Evolutionary conservation across 2,329 filamentous ascomycete species (phyloP), one percentile per base, ranked within the genome.

Genomic region (Chaetomium globosum): DNA sequence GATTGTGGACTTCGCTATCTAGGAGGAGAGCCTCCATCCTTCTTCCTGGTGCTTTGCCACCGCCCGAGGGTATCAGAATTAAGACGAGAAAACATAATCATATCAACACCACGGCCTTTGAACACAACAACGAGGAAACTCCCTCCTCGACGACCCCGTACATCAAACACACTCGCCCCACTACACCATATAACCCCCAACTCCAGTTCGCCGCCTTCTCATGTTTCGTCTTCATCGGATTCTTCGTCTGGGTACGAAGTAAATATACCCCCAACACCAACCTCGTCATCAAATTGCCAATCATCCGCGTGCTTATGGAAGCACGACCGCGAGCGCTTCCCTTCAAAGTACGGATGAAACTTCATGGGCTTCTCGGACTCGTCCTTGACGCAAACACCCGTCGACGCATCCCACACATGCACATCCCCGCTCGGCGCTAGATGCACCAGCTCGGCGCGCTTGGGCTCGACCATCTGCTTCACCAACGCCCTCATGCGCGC

Each of bases 371-470:
- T 46, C 59, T 67, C 65, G 5, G 46, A 64, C 39, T 3, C 6
- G 19, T 68, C 60, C 23, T 60, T 39, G 21, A 57, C 62, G 51
- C 69, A 71, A 7, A 13, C 33, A 10, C 64, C 65, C 1, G 59
- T 68, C 51, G 13, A 5, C 6, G 67, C 67, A 57, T 69, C 58
- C 69, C 69, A 71, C 0, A 64, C 49, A 46, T 68, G 67, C 23
- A 71, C 55, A 55, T 69, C 65, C 1, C 68, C 68, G n/a, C 28
- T 65, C 2, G 62, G 58, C 4, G 66, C 64, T 31, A 69, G 48
- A 48, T 71, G 69, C 16, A 69, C 54, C 36, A 71, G 53, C 63
- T 66, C 64, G 12, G 64, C 69, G 3, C 61, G 54, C 58, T 46
- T 49, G 3, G 67, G 65, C 36, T 51, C 30, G 3, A 36, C 23